Evolutionary conservation across 2,329 filamentous ascomycete genomes (phyloP), one percentile per base, ranked within the genome.

Genomic region (Fusarium austroafricanum): DNA sequence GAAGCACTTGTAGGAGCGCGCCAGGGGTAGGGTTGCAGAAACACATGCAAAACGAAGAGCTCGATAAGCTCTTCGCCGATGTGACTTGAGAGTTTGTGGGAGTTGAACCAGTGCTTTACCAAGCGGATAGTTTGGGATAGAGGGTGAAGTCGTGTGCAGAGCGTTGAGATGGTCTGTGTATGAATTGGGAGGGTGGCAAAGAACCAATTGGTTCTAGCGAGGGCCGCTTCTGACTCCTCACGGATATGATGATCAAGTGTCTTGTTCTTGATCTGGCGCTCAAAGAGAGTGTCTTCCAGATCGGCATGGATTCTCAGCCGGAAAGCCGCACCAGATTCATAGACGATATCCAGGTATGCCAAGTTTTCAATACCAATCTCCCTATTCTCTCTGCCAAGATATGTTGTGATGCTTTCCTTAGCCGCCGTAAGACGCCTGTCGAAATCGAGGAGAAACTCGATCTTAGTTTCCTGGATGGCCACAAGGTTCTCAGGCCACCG

Each of bases 401-500:
- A 89, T 9, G 90, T 89, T 28, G 82, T 87, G 39, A 93, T 84
- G 40, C 83, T 84, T 10, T 86, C 83, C 26, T 90, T 87, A 4
- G 83, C 80, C 18, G 87, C 84, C 55, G 87, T 84, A 3, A 99
- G 81, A 4, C 93, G 85, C 51, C 90, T 88, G 49, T 90, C 89
- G 57, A 97, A 89, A 71, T 90, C 87, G 5, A 97, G 81, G 6
- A 96, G 83, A 75, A 99, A 97, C 5, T 96, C 96, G 38, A 96
- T 87, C 79, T 99, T 99, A 14, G 94, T 94, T 74, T 94, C 89
- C 77, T 99, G 96, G 56, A 98, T 97, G 7, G 95, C 94, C 5
- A 88, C 88, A 10, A 98, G 81, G 75, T 96, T 93, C 75, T 98
- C 94, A 0, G 96, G 96, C 96, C 96, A 99, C 71, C 93, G 91